These are phyloP conservation scores for Mortierella alpina DNA, from an alignment of 192 early-diverging fungal genomes.

Conservation along the genomic window DNA sequence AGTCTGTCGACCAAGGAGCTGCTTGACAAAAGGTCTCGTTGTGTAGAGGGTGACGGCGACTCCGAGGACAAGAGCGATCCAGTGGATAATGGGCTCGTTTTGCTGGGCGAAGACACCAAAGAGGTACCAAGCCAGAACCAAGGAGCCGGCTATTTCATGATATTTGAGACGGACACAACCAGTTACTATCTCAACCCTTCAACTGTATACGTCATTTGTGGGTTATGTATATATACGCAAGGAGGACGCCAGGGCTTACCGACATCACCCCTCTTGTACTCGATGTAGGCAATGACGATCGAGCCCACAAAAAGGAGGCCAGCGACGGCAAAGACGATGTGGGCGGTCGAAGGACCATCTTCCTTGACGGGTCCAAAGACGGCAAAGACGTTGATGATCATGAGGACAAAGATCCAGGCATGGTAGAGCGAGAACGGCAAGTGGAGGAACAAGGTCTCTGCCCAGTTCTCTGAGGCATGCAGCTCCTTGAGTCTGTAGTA, in stretches of 20 bases:
- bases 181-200: not conserved
- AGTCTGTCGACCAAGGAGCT: constrained; percentile 35
- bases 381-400: constrained; percentile 70
- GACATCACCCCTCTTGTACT: constrained; percentile 69
- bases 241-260: constrained; percentile 14
- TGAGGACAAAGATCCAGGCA: constrained; percentile 70
- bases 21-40: constrained; percentile 51
- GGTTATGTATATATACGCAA: not conserved
- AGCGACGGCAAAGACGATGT: constrained; percentile 59
- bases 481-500: constrained; percentile 63
- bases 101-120: constrained; percentile 63
- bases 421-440: constrained; percentile 78
- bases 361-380: constrained; percentile 60
- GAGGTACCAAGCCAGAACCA: constrained; percentile 70
- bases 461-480: constrained; percentile 33
- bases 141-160: constrained; percentile 59
- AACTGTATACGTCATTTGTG: not conserved
- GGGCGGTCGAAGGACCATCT: constrained; percentile 56
- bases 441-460: constrained; percentile 66
- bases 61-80: constrained; percentile 59
- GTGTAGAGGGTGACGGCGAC: constrained; percentile 59
- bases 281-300: constrained; percentile 71
- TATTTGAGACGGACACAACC: not conserved
- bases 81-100: constrained; percentile 56
- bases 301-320: constrained; percentile 65